Base-by-base conservation (phyloP, 202 grass and related monocot genomes). In the Miscanthus sacchariflorus region DNA sequence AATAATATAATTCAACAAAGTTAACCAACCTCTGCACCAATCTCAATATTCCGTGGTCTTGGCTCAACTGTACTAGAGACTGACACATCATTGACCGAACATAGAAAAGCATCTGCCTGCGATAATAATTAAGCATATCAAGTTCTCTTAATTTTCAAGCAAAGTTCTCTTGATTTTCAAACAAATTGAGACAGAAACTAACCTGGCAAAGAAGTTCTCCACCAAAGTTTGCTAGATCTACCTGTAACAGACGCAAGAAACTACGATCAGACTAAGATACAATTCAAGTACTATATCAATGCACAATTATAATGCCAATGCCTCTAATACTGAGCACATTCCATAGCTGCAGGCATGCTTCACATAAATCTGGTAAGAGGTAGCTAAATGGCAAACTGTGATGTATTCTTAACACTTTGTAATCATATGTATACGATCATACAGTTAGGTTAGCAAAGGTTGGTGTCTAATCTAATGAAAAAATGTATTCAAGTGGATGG, bases 151-250 rank as follows among this genome's bases (percentile, higher is more conserved):
- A 58, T 35, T 33, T 76, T 50, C 54, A 80, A 76, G 48, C 10
- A 88, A 84, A 8, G 44, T 80, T 73, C 39, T 18, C 3, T 5
- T 24, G 12, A 84, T 39, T 43, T 77, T 45, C 40, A 84, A 73
- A 44, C 12, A 87, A 42, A 58, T 75, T 70, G 61, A 15, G 87
- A 73, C 5, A 89, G 64, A 45, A 68, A 74, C 44, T 24, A 89
- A 95, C 95, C 86, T 95, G 95, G 86, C 91, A 92, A 88, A 95
- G 81, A 80, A 95, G 89, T 89, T 95, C 93, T 87, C 91, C 95
- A 79, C 83, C 83, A 86, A 98, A 95, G 85, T 95, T 95, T 30
- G 91, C 84, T 15, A 98, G 83, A 85, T 95, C 95, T 43, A 98
- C 91, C 93, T 91, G 84, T 56, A 84, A 80, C 39, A 89, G 73